These are phyloP conservation scores for Colletotrichum sp. DNA, from an alignment of 2,329 filamentous ascomycete species.

Conservation along the genomic window DNA sequence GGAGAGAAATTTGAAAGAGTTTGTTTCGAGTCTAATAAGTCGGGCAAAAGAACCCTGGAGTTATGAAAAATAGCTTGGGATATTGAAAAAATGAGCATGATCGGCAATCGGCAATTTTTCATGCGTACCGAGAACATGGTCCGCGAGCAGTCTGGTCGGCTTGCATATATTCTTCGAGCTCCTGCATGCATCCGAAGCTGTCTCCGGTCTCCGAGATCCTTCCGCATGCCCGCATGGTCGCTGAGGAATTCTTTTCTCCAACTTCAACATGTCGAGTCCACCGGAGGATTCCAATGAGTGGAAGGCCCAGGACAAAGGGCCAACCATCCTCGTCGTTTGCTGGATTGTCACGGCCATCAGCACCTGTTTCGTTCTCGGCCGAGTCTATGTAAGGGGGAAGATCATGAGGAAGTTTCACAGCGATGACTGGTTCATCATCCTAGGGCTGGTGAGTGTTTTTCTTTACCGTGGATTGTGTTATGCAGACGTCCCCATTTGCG, in stretches of 20 bases:
- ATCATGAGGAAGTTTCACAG: slow-evolving; percentile 34
- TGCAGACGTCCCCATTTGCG: not conserved
- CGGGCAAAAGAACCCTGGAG: not conserved
- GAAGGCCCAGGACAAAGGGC: slow-evolving; percentile 29
- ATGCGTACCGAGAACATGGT: not conserved
- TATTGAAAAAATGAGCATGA: not conserved
- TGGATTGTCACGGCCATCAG: slow-evolving; percentile 33
- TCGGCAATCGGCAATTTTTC: not conserved
- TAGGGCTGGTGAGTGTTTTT: slow-evolving; percentile 30
- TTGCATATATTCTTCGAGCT: not conserved
- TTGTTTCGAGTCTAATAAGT: not conserved
- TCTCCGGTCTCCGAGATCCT: not conserved
- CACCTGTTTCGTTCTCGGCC: slow-evolving; percentile 28
- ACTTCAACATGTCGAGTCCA: not conserved
- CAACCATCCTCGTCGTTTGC: slow-evolving; percentile 32
- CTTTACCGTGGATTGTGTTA: rapidly evolving
- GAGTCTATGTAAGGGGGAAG: slow-evolving; percentile 32
- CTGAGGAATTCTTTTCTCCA: not conserved
- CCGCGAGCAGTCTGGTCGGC: not conserved
- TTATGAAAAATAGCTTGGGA: not conserved
- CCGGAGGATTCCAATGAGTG: not conserved
- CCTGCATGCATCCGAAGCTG: not conserved
- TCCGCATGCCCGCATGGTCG: too few species aligned
- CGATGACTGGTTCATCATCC: slow-evolving; percentile 41
- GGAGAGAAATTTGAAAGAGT: not conserved